Conservation (phyloP, 805 yeast genomes). For the Ogataea glucozyma region DNA sequence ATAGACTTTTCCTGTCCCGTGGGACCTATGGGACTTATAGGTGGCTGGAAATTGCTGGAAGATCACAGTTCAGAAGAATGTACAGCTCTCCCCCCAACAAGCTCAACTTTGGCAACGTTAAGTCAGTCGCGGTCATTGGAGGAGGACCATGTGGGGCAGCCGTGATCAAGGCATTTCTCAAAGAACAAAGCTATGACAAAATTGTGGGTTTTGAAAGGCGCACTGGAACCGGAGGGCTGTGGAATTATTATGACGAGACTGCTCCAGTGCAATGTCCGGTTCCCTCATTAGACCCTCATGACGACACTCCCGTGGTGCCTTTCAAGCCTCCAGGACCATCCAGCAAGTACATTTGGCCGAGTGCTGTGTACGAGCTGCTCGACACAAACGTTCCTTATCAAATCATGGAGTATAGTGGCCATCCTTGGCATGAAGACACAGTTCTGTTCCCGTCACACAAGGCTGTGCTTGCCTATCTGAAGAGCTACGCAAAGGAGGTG, state of each 20-base stretch:
- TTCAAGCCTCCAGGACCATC: conserved; percentile 5
- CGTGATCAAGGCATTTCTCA: conserved; percentile 59
- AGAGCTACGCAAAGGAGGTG: conserved; percentile 48
- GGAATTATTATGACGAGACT: conserved; percentile 57
- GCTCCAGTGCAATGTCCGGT: conserved; percentile 20
- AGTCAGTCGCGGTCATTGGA: conserved; percentile 67
- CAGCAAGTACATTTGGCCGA: conserved; percentile 41
- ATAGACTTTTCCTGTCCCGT: too few relatives aligned
- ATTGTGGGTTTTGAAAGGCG: conserved; percentile 65
- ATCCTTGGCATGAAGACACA: conserved; percentile 48
- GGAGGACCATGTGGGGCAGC: conserved; percentile 79
- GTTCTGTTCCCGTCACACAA: conserved; percentile 58
- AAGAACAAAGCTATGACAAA: conserved; percentile 46
- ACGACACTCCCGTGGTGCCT: conserved; percentile 14
- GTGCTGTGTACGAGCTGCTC: conserved; percentile 63
- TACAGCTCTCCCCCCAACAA: not conserved
- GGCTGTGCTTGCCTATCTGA: conserved; percentile 61
- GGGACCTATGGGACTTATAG: not conserved
- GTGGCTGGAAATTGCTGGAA: not conserved
- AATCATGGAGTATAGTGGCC: conserved; percentile 65
- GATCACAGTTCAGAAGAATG: too few relatives aligned
- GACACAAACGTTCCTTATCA: conserved; percentile 70
- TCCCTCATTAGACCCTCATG: conserved; percentile 34
- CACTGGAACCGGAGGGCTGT: conserved; percentile 67
- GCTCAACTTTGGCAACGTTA: conserved; percentile 14